These are phyloP conservation scores for Beauveria pseudobassiana DNA, from an alignment of 2,329 filamentous ascomycete genomes.

Conservation along the genomic window DNA sequence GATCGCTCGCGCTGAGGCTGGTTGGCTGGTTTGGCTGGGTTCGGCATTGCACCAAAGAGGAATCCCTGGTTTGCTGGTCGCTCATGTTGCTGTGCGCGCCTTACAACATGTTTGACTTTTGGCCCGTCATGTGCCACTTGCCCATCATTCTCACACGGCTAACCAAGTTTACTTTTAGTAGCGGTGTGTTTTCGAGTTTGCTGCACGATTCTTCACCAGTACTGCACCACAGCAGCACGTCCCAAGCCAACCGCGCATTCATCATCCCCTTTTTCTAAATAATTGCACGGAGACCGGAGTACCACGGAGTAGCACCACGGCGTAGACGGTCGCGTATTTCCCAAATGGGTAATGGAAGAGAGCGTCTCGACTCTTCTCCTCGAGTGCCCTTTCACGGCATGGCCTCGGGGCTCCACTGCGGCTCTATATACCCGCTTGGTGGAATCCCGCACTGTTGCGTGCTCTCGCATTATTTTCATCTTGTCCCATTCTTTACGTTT, in stretches of 20 bases:
- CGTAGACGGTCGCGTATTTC: background rate
- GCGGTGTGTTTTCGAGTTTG: background rate
- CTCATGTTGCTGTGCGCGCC: background rate
- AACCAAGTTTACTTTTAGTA: background rate
- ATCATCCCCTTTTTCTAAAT: background rate
- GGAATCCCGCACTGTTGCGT: conserved; percentile 3
- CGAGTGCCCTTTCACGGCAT: background rate
- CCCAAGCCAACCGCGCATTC: background rate
- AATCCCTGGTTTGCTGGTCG: background rate
- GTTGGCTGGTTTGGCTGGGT: background rate
- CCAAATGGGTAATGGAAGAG: background rate
- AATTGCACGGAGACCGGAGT: background rate
- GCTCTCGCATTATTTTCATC: background rate
- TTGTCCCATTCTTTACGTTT: conserved; percentile 5
- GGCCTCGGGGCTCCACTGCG: conserved; percentile 4
- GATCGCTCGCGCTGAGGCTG: background rate
- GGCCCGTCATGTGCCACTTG: background rate
- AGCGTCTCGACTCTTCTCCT: background rate
- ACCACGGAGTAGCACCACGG: background rate
- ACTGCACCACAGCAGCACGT: background rate
- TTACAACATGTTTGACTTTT: background rate
- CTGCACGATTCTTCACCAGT: no score
- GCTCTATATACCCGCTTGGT: conserved; percentile 6
- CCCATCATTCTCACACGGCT: background rate
- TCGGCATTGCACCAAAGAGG: background rate